These are phyloP conservation scores for Pilasporangium apinafurcum DNA, from an alignment of 352 stramenopile genomes.

Conservation along the genomic window DNA sequence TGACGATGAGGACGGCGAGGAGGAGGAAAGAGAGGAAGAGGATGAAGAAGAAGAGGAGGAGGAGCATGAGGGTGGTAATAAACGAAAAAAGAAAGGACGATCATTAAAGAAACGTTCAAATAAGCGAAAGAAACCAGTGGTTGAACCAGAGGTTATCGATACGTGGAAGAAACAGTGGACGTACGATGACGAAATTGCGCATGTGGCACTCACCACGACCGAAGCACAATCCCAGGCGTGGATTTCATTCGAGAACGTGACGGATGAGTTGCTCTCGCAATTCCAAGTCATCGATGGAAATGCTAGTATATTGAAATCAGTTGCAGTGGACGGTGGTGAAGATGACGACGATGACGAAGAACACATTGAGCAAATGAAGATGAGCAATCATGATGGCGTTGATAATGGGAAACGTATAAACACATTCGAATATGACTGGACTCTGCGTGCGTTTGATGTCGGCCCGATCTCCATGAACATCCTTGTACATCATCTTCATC, in stretches of 20 bases:
- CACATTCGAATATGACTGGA: slow-evolving; percentile 50
- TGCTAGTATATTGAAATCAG: background rate
- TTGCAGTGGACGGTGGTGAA: slow-evolving; percentile 3
- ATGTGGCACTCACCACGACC: slow-evolving; percentile 19
- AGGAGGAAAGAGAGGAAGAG: slow-evolving; percentile 25
- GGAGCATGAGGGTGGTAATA: slow-evolving; percentile 10
- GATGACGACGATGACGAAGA: slow-evolving; percentile 28
- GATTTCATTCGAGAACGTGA: slow-evolving; percentile 13
- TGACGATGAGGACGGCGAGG: slow-evolving; percentile 21
- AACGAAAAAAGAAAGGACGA: slow-evolving; percentile 8
- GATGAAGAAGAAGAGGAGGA: slow-evolving; percentile 36
- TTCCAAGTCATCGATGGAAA: slow-evolving; percentile 4
- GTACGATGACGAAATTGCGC: slow-evolving; percentile 38
- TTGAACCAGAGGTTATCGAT: slow-evolving; percentile 24
- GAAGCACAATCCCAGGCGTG: slow-evolving; percentile 7
- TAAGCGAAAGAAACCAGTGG: slow-evolving; percentile 12
- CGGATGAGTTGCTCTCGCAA: slow-evolving; percentile 9
- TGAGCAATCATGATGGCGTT: background rate
- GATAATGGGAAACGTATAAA: background rate
- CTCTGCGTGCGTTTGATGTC: slow-evolving; percentile 50
- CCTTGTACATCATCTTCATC: slow-evolving; percentile 11
- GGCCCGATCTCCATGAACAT: slow-evolving; percentile 36
- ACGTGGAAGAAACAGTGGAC: slow-evolving; percentile 15
- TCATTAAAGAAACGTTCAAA: slow-evolving; percentile 5
- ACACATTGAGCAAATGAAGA: background rate